Base-by-base conservation (phyloP, 352 stramenopile genomes). In the Peronospora belbahrii region DNA sequence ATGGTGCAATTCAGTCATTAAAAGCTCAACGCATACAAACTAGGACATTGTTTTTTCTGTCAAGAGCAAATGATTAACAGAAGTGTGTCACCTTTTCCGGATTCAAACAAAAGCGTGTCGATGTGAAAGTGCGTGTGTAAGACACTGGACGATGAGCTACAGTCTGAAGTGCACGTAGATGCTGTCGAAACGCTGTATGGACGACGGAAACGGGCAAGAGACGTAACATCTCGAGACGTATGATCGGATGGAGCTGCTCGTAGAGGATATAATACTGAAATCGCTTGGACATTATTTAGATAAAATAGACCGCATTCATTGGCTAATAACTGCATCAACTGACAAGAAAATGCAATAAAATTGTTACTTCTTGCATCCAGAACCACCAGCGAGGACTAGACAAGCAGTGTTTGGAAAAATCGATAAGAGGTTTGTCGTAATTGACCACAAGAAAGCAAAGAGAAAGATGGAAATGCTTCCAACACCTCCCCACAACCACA, bases 401-500 rank as follows among this genome's bases (percentile, higher is more conserved):
- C 77, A 88, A 4, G 70, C 54, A 6, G 77, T 88, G 9, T 44
- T 50, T 6, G 59, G 47, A 34, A 86, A 85, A 18, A 86, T 66
- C 2, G 62, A 70, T 19, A 88, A 32, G 1, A 86, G 37, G 28
- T 85, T 85, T 2, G 74, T 81, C 0, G 40, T 48, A 11, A 85
- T 52, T 1, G 77, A 83, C 70, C 69, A 88, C 2, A 76, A 1
- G 0, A 85, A 31, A 19, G 75, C 68, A 44, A 81, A 79, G 2
- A 43, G 13, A 15, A 62, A 70, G 14, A 77, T 62, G 6, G 3
- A 37, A 4, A 85, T 30, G 2, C 61, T 63, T 8, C 63, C 19
- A 8, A 69, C 36, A 4, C 75, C 72, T 13, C 56, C 62, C 37
- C 62, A 56, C 14, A 66, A 61, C 37, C 63, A 77, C 19, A 41